A percentile compares a stretch with the other conserved stretches of the same genome.
phyloP scores from a whole-genome alignment of 2,329 filamentous ascomycete species.

The Colletotrichum limetticola region DNA sequence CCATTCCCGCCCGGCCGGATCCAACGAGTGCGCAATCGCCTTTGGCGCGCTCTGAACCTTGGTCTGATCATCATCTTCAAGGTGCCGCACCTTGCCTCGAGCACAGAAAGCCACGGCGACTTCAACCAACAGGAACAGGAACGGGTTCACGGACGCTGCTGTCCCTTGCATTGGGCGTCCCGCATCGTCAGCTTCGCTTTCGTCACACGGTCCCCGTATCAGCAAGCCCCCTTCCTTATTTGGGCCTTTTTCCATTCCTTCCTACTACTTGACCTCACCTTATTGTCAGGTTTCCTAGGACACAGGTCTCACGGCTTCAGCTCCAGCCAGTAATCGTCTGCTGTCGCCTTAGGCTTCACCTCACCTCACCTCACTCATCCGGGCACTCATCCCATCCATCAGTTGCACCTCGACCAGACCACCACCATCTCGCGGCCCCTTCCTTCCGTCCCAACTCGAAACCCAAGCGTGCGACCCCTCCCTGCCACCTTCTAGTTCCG shows the following conservation, averaged over 20 bases:
- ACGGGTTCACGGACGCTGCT: constrained; percentile 8
- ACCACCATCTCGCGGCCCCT: not conserved
- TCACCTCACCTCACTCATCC: not conserved
- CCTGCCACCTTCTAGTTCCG: not conserved
- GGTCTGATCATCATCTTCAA: not conserved
- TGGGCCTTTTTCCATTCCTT: constrained; percentile 12
- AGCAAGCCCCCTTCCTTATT: not conserved
- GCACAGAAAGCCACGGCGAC: not conserved
- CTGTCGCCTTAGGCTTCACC: not conserved
- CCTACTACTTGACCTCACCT: not conserved
- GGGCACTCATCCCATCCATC: too few relatives aligned
- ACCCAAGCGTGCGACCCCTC: not conserved
- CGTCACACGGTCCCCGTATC: not conserved
- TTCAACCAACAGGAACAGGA: not conserved
- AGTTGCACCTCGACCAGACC: not conserved
- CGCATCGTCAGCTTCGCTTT: not conserved
- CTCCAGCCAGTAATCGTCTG: not conserved
- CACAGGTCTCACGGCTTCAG: not conserved
- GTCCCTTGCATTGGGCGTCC: not conserved
- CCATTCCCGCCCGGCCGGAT: not conserved
- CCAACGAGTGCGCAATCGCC: not conserved
- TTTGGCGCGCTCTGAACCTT: not conserved
- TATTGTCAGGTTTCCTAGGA: not conserved
- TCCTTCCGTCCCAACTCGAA: not conserved
- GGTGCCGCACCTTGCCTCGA: not conserved